Evolutionary conservation across 768 basidiomycete genomes (phyloP), one percentile per base, ranked within the genome.

Genomic region (Russula sp.): DNA sequence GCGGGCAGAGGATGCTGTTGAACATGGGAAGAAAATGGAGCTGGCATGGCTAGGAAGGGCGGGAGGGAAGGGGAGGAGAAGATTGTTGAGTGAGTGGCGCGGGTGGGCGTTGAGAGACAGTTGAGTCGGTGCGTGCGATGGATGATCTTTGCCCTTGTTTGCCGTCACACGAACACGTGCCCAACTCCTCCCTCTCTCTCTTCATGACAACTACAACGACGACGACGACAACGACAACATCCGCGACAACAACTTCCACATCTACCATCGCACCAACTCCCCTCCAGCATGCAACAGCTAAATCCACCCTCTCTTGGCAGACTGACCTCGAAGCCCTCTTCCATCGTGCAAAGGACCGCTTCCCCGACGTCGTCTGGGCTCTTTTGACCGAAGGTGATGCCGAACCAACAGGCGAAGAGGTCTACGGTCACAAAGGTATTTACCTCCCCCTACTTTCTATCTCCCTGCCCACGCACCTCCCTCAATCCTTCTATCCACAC

Each of bases 361-460:
- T 94, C 72, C 89, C 91, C n/a, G 96, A 98, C 77, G 94, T 98
- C 57, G 86, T 92, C n/a, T 98, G 96, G 95, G 85, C 87, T 73
- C 79, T 88, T 22, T 73, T 72, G 0, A 77, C 71, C 44, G 84
- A 83, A 36, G 81, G 82, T 57, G 78, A 75, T 59, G 71, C 76
- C 56, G 81, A 81, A 62, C 52, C 63, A 5, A 70, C 67, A 3
- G 69, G 72, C 3, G 85, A 83, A 18, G 79, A 81, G 55, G 86
- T 97, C 30, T 97, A 90, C 88, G 95, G 92, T 5, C 96, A 98
- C 75, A 96, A 98, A 84, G 94, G 94, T 96, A 38, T 18, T 83
- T 18, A 74, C 34, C 16, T 32, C 30, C 30, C 26, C 52, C 49
- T 42, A 13, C 18, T 26, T 58, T 50, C 26, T 22, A 18, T 54